phyloP scores from a whole-genome alignment of 2,329 filamentous ascomycete genomes.

The Sporothrix pseudoabietina region DNA sequence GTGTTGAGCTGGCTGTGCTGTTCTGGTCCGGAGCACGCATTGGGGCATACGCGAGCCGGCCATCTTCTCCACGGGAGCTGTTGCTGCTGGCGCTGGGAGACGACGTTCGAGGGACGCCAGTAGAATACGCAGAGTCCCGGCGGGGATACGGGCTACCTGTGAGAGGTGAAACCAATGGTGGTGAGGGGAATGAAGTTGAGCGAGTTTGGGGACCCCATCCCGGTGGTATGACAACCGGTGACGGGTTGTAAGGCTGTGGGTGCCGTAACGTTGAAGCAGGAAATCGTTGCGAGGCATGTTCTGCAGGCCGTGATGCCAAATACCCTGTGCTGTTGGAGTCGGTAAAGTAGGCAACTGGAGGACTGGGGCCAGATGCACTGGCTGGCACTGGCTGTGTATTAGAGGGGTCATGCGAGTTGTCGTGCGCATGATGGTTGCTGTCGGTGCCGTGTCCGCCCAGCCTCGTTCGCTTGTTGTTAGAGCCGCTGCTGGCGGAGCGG shows the following conservation, averaged over 20 bases:
- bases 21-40: neutral
- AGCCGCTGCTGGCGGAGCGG: neutral
- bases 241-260: neutral
- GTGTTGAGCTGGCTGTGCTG: neutral
- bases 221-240: neutral
- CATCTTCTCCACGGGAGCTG: neutral
- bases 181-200: conserved; percentile 20
- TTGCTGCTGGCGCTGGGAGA: conserved; percentile 10
- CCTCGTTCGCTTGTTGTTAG: conserved; percentile 10
- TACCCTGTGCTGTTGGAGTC: neutral
- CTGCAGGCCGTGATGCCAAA: neutral
- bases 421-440: neutral
- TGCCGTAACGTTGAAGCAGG: neutral
- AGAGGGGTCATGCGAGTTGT: neutral
- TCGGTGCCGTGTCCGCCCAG: neutral
- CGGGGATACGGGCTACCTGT: conserved; percentile 1
- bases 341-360: neutral
- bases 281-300: neutral
- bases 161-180: conserved; percentile 3
- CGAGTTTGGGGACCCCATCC: conserved; percentile 10
- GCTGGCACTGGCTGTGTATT: neutral
- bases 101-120: neutral
- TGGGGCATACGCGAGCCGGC: neutral
- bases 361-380: neutral
- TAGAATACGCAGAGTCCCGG: conserved; percentile 15